Base-by-base conservation (phyloP, 2,329 filamentous ascomycete species). In the Corinectria fuckeliana region DNA sequence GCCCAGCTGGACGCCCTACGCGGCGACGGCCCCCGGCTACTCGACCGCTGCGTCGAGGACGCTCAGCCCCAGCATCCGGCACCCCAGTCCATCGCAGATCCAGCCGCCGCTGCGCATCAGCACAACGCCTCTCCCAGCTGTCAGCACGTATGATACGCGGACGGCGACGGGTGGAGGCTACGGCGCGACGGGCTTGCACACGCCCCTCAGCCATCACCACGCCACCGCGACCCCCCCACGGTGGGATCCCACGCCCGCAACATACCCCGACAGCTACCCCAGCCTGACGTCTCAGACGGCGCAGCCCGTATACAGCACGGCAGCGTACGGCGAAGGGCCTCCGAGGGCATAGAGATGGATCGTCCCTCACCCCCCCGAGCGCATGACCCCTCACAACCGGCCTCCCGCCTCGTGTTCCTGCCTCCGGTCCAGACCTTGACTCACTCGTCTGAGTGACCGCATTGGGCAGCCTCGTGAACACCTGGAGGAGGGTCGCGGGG, bases 1-100 rank as follows among this genome's bases (percentile, higher is more conserved):
- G 4, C 73, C 80, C 1, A 75, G 76, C n/a, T 86, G 84, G 84
- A 75, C 75, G 1, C 71, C 78, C 0, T 85, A 84, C 66, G 73
- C 77, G 13, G 65, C 75, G 2, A 63, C 75, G 2, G 67, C 70
- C 6, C 66, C 73, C 2, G 64, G 72, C 11, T 78, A 78, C 56
- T 69, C 71, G 2, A 72, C 76, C 1, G 66, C 71, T 1, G 62
- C 74, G 7, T 68, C 70, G 7, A 79, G 82, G n/a, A 76, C 81
- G 0, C 72, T 86, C 28, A 78, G 76, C 60, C 76, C 76, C 4
- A 69, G 64, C 51, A 66, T 76, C 36, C 72, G 76, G 32, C 67
- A 74, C 52, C 60, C 66, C 4, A 78, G 76, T 57, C 76, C 76
- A 7, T 74, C 77, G 38, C 72, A 74, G 11, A 60, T 57, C 3